Evolutionary conservation across 2,329 filamentous ascomycete species (phyloP), one percentile per base, ranked within the genome.

Genomic region (Epichloe typhina): DNA sequence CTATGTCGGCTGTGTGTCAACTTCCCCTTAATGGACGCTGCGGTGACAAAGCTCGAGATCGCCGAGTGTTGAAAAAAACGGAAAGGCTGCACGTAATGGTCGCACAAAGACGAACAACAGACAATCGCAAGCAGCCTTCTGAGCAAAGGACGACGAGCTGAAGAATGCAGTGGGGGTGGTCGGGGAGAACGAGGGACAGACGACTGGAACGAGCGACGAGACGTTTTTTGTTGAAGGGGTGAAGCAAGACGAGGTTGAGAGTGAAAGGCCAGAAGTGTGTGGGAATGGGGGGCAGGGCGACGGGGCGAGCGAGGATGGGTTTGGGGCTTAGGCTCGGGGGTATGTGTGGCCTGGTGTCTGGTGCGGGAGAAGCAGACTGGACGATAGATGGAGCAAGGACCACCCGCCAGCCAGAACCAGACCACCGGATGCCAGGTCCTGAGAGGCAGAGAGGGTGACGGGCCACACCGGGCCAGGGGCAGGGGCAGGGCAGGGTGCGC

Each of bases 151-250:
- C 46, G 54, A 52, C 21, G 15, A 55, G n/a, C 39, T 46, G 41
- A 49, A 51, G 45, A 56, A 58, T 54, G 59, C 57, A 60, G 55
- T 56, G 56, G 54, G 61, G 59, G 58, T 57, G 57, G 57, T 58
- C 54, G 57, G 54, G 55, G 17, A 61, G 62, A 66, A 66, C 55
- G 66, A 67, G 62, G 58, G 66, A 68, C 44, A 47, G 50, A 47
- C 39, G 47, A 50, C 66, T 69, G 65, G 65, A 69, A 69, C 66
- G 66, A 68, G 62, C 57, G 62, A 57, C 65, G 33, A 52, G 47
- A 50, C 50, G 53, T 66, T 66, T 68, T 26, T 47, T 6, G 64
- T 66, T 67, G 65, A 65, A 69, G 65, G 66, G 60, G 60, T 60
- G 58, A 57, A 56, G 56, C 57, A 51, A 56, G 58, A 56, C 58